Conservation (phyloP, 2,329 filamentous ascomycete species). For the Monosporascus sp. region DNA sequence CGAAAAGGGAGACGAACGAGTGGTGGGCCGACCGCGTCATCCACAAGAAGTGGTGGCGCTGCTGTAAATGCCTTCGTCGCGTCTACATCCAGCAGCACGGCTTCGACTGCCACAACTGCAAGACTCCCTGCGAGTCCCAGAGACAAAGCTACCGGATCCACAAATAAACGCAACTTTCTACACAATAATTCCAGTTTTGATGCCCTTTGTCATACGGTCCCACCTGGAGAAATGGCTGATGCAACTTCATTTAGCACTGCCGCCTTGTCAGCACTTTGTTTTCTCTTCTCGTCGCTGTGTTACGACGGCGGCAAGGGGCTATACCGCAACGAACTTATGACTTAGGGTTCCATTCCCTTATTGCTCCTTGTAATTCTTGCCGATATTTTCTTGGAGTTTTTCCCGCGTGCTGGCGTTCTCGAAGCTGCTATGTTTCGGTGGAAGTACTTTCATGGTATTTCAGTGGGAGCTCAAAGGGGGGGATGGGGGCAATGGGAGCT, state of each 20-base stretch:
- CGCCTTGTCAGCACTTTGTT: background rate
- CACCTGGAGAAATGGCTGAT: background rate
- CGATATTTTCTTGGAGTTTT: no score
- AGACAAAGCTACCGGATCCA: conserved; percentile 22
- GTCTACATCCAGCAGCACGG: conserved; percentile 35
- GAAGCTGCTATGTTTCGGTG: background rate
- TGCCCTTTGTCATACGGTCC: background rate
- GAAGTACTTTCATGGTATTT: background rate
- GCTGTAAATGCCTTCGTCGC: conserved; percentile 45
- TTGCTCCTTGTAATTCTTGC: background rate
- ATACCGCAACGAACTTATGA: background rate
- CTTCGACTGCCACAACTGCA: conserved; percentile 45
- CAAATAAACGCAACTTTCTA: conserved; percentile 6
- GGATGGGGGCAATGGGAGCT: background rate
- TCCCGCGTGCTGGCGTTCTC: background rate
- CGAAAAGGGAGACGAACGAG: conserved; percentile 23
- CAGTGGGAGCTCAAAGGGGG: background rate
- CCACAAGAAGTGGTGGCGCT: conserved; percentile 46
- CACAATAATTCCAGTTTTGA: background rate
- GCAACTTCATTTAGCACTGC: background rate
- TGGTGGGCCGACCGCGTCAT: conserved; percentile 37
- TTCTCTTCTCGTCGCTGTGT: background rate
- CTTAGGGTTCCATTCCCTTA: background rate
- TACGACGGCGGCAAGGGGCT: background rate
- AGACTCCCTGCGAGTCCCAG: conserved; percentile 39